These are phyloP conservation scores for Actinomucor elegans DNA, from an alignment of 371 early-diverging fungal species.

Conservation along the genomic window DNA sequence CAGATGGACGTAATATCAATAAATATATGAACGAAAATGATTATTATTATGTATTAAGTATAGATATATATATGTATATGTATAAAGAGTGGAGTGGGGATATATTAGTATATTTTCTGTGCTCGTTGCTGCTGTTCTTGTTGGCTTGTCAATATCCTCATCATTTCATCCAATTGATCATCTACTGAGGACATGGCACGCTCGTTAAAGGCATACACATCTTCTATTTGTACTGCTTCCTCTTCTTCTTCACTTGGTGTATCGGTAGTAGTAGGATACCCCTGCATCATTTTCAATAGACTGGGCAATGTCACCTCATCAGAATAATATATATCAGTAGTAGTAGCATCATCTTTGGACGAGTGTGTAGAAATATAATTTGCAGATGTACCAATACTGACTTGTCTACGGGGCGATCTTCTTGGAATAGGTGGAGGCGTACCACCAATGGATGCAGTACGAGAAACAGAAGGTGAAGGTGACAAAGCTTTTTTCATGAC, in stretches of 20 bases:
- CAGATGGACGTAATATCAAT: too few species aligned
- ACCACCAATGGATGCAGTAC: not conserved
- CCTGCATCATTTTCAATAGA: slow-evolving; percentile 39
- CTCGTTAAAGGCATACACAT: not conserved
- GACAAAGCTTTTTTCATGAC: not conserved
- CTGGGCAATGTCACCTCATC: slow-evolving; percentile 33
- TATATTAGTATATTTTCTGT: too few species aligned
- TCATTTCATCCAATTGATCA: slow-evolving; percentile 41
- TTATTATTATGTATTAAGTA: too few species aligned
- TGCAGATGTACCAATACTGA: not conserved
- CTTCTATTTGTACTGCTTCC: not conserved
- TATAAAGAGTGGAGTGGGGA: too few species aligned
- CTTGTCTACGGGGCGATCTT: slow-evolving; percentile 36
- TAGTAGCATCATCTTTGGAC: slow-evolving; percentile 1
- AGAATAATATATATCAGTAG: slow-evolving; percentile 44
- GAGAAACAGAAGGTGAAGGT: not conserved
- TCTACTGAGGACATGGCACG: slow-evolving; percentile 25
- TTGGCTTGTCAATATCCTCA: slow-evolving; percentile 26
- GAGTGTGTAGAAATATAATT: not conserved
- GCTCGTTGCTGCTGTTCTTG: too few species aligned
- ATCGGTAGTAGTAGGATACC: not conserved
- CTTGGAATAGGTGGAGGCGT: slow-evolving; percentile 41
- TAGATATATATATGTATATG: too few species aligned
- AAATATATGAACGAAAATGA: too few species aligned
- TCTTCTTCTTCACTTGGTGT: slow-evolving; percentile 9